A percentile compares a stretch with the other conserved stretches of the same genome.
Evolutionary conservation across 1,139 yeast genomes (phyloP).

Genomic region (Candida neerlandica): DNA sequence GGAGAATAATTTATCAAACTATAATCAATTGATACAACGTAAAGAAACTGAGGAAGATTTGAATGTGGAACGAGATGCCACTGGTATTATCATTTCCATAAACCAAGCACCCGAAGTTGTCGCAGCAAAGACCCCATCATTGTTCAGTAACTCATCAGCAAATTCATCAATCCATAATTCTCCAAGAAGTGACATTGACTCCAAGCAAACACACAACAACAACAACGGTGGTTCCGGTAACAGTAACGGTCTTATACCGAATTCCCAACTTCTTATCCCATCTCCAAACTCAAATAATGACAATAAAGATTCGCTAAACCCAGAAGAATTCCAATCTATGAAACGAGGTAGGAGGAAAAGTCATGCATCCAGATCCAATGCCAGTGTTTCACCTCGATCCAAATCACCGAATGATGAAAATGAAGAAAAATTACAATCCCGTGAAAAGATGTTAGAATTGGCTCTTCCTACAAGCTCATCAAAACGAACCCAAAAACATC

Average conservation of each 20-base stretch:
- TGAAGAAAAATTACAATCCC: conserved; percentile 22
- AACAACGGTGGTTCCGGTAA: conserved; percentile 10
- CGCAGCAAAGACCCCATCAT: conserved; percentile 45
- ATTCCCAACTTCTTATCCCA: conserved; percentile 20
- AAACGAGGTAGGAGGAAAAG: conserved; percentile 37
- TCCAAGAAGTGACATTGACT: conserved; percentile 14
- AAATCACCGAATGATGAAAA: conserved; percentile 16
- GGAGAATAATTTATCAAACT: conserved; percentile 28
- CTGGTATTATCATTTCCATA: conserved; percentile 29
- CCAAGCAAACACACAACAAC: conserved; percentile 1
- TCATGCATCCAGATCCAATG: conserved; percentile 26
- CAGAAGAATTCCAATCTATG: conserved; percentile 37
- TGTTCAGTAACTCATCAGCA: conserved; percentile 45
- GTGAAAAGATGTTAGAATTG: conserved; percentile 66
- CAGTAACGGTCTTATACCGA: conserved; percentile 20
- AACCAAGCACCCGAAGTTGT: conserved; percentile 36
- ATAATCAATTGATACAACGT: conserved; percentile 15
- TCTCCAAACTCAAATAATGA: conserved; percentile 12
- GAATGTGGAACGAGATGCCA: conserved; percentile 18
- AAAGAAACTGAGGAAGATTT: conserved; percentile 1
- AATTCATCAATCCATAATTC: conserved; percentile 32
- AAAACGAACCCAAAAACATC: conserved; percentile 70
- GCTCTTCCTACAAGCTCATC: conserved; percentile 55
- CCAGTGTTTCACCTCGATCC: conserved; percentile 19
- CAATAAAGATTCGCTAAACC: conserved; percentile 28